phyloP scores from a whole-genome alignment of 75 land plant genomes.

The Cupressus sempervirens region DNA sequence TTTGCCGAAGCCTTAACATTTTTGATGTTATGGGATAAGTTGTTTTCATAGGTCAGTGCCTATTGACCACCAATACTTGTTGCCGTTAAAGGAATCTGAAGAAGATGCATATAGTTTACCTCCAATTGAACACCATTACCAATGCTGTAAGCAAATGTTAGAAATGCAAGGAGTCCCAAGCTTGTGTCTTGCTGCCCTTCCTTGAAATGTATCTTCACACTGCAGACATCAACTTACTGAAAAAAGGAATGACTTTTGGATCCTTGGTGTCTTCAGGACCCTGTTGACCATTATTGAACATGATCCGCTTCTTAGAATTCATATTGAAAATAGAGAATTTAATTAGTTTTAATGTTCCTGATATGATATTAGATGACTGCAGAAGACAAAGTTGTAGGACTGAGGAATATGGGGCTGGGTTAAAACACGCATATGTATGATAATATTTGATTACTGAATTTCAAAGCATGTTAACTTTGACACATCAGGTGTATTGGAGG shows the following conservation, averaged over 20 bases:
- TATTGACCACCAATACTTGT: no score
- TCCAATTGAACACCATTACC: not conserved
- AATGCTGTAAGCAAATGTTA: not conserved
- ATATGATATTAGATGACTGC: not conserved
- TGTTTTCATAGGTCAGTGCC: no score
- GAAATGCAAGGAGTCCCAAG: not conserved
- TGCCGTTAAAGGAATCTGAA: not conserved
- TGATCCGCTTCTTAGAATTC: not conserved
- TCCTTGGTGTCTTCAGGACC: not conserved
- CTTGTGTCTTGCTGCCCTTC: not conserved
- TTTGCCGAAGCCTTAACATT: not conserved
- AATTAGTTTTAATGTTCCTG: not conserved
- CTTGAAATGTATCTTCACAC: conserved; percentile 6
- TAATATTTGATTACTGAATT: not conserved
- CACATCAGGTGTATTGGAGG: not conserved
- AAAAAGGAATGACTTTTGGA: not conserved
- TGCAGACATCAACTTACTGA: not conserved
- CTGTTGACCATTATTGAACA: conserved; percentile 1
- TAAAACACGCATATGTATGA: not conserved
- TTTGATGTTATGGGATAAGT: not conserved
- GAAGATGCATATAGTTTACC: conserved; percentile 2
- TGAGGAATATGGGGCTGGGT: not conserved
- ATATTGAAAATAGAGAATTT: not conserved
- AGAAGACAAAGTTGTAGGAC: not conserved
- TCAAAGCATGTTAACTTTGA: not conserved